A percentile compares a stretch with the other conserved stretches of the same genome.
These are phyloP conservation scores for Thozetella sp. DNA, from an alignment of 495 filamentous ascomycete genomes.

Conservation along the genomic window DNA sequence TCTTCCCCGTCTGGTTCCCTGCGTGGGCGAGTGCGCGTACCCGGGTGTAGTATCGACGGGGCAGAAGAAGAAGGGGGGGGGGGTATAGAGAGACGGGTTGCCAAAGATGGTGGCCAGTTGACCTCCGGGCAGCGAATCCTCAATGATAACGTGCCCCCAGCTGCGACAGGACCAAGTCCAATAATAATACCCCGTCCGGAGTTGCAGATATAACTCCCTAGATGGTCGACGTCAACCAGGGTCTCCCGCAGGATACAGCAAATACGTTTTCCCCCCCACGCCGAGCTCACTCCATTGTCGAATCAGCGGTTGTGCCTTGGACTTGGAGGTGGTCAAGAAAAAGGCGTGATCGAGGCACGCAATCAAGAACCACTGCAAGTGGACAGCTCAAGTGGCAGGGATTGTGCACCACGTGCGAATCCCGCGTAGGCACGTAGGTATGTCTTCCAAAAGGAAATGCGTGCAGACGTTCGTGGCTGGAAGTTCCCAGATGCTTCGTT, in stretches of 20 bases:
- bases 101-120: too few species aligned
- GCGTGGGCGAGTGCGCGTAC: not conserved
- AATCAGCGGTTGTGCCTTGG: not conserved
- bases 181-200: not conserved
- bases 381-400: not conserved
- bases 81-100: too few species aligned
- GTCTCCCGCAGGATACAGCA: too few species aligned
- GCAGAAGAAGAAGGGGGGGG: not conserved
- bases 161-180: not conserved
- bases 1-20: not conserved
- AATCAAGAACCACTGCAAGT: not conserved
- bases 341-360: conserved; percentile 6
- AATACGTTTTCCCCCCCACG: not conserved
- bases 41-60: too few species aligned
- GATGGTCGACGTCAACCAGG: not conserved
- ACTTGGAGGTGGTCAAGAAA: not conserved
- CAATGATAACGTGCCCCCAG: too few species aligned
- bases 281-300: conserved; percentile 2
- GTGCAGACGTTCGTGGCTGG: not conserved
- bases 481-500: not conserved
- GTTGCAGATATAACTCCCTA: not conserved
- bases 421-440: not conserved
- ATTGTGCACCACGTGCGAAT: not conserved
- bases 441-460: not conserved
- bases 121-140: too few species aligned